A percentile compares a stretch with the other conserved stretches of the same genome.
Conservation (phyloP, 352 stramenopile genomes). For the Pythium aristosporum region DNA sequence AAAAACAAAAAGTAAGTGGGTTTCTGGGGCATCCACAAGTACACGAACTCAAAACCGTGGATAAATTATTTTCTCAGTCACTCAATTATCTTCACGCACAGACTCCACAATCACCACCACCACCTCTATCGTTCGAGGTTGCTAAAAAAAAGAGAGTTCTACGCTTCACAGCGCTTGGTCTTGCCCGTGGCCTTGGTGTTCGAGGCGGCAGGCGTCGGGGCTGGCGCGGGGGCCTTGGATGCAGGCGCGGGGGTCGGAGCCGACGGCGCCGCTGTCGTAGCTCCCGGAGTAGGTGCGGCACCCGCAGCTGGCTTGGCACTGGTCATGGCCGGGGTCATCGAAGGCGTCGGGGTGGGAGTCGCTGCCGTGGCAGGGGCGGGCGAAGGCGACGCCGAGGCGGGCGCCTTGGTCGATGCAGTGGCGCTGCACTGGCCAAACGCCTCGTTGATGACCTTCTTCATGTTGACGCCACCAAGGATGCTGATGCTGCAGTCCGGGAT, state of each 20-base stretch:
- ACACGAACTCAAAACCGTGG: neutral
- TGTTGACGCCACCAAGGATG: slow-evolving; percentile 43
- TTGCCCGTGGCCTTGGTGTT: slow-evolving; percentile 19
- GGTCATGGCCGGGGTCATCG: neutral
- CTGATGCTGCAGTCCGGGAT: slow-evolving; percentile 44
- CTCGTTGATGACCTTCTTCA: slow-evolving; percentile 35
- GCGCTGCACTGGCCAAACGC: slow-evolving; percentile 22
- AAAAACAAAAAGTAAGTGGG: slow-evolving; percentile 8
- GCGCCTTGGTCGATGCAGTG: neutral
- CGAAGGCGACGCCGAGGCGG: neutral
- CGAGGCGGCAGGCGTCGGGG: slow-evolving; percentile 1
- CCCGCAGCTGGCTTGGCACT: neutral
- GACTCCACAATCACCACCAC: neutral
- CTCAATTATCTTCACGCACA: slow-evolving; percentile 12
- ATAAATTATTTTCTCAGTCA: slow-evolving; percentile 19
- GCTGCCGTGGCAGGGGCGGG: slow-evolving; percentile 3
- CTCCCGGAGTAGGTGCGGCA: neutral
- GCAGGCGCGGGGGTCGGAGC: slow-evolving; percentile 5
- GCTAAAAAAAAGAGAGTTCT: slow-evolving; percentile 4
- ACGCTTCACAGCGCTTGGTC: slow-evolving; percentile 24
- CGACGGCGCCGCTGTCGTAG: neutral
- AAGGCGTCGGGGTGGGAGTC: neutral
- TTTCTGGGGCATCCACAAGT: neutral
- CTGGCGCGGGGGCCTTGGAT: neutral
- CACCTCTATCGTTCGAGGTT: slow-evolving; percentile 8